Percentiles rank a stretch among this genome's conserved stretches.
These are phyloP conservation scores for Blumeriella jaapii DNA, from an alignment of 2,329 filamentous ascomycete genomes.

Conservation along the genomic window DNA sequence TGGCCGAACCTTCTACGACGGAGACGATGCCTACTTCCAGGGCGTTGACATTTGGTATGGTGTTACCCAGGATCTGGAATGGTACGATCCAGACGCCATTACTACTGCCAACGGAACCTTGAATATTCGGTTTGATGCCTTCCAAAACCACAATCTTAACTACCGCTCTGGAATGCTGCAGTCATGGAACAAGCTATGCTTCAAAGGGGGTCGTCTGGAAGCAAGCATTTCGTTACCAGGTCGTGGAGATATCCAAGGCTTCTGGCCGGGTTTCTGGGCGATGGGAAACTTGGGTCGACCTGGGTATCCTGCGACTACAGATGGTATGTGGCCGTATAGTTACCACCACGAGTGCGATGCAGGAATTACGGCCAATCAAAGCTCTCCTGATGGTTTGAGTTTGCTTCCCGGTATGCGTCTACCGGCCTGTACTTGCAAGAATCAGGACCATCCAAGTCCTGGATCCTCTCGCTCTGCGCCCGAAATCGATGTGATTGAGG, in stretches of 20 bases:
- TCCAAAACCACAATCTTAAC: constrained; percentile 51
- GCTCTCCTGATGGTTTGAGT: constrained; percentile 52
- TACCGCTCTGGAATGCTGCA: constrained; percentile 66
- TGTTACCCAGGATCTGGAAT: constrained; percentile 57
- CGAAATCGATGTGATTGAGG: constrained; percentile 63
- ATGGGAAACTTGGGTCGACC: constrained; percentile 64
- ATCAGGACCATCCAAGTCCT: constrained; percentile 52
- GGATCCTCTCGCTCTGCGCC: constrained; percentile 56
- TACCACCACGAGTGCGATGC: constrained; percentile 57
- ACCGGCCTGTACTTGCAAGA: constrained; percentile 54
- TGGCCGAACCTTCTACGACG: constrained; percentile 58
- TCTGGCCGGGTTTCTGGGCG: constrained; percentile 68
- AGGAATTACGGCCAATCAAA: constrained; percentile 63
- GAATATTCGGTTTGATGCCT: constrained; percentile 53
- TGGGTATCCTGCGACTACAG: constrained; percentile 57
- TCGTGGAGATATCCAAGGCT: constrained; percentile 51
- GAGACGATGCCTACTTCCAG: constrained; percentile 58
- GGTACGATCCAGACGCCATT: constrained; percentile 59
- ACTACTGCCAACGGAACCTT: constrained; percentile 50
- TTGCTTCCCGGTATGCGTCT: constrained; percentile 59
- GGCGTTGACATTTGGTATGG: constrained; percentile 63
- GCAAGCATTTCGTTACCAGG: constrained; percentile 60
- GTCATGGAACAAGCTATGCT: constrained; percentile 64
- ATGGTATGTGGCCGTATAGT: constrained; percentile 65
- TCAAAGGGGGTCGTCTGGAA: constrained; percentile 59